A percentile compares a stretch with the other conserved stretches of the same genome.
These are phyloP conservation scores for Fragaria iinumae DNA, from an alignment of 306 rosid genomes.

Conservation along the genomic window DNA sequence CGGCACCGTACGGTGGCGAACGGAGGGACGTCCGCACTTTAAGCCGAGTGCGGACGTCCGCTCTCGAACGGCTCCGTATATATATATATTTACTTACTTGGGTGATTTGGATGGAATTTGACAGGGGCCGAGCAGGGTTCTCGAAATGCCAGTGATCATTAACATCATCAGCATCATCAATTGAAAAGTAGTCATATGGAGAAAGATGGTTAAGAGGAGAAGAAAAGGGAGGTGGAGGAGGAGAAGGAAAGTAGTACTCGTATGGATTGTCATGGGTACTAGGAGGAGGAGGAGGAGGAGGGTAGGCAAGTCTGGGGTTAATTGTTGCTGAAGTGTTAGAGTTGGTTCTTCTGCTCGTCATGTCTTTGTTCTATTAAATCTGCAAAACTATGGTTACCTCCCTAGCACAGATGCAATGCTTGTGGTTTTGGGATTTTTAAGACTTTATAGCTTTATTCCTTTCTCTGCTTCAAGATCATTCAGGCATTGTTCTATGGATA, in stretches of 20 bases:
- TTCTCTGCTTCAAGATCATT: conserved; percentile 5
- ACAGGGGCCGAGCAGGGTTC: conserved; percentile 28
- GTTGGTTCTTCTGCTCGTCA: conserved; percentile 45
- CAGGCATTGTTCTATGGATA: not conserved
- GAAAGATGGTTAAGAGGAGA: not conserved
- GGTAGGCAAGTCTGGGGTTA: conserved; percentile 11
- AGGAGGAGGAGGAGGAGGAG: conserved; percentile 6
- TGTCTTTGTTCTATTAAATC: conserved; percentile 13
- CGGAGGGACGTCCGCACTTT: no score
- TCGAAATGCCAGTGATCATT: conserved; percentile 33
- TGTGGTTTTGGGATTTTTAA: not conserved
- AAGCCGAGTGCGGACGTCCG: no score
- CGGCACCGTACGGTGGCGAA: no score
- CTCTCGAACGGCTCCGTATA: no score
- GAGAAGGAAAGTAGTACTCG: not conserved
- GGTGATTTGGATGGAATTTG: conserved; percentile 30
- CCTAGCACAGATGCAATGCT: conserved; percentile 8
- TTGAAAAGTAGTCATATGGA: conserved; percentile 8
- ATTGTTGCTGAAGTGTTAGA: conserved; percentile 27
- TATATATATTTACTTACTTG: conserved; percentile 36
- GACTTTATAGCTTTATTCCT: not conserved
- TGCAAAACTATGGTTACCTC: conserved; percentile 11
- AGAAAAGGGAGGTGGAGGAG: not conserved
- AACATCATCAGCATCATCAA: not conserved
- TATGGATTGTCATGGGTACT: not conserved